These are phyloP conservation scores for Neurospora sp. DNA, from an alignment of 2,329 filamentous ascomycete genomes.

Conservation along the genomic window DNA sequence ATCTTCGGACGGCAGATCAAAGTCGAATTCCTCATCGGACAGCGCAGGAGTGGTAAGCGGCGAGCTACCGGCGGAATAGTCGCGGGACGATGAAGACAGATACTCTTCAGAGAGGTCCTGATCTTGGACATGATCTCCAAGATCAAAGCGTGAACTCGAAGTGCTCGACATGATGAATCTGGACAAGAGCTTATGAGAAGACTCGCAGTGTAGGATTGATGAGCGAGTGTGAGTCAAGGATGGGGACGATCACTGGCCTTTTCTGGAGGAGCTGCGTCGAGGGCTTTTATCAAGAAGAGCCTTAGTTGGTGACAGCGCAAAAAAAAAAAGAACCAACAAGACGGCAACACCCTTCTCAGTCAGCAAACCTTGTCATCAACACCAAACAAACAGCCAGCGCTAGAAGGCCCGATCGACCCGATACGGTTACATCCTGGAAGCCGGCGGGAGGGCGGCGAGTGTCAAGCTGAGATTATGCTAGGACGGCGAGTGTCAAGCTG, in stretches of 20 bases:
- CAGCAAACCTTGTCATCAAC: background rate
- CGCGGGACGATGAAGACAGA: conserved; percentile 5
- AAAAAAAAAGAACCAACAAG: background rate
- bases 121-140: conserved; percentile 5
- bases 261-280: background rate
- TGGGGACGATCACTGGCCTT: background rate
- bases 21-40: conserved; percentile 10
- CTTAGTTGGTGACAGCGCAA: background rate
- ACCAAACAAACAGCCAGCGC: background rate
- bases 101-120: conserved; percentile 9
- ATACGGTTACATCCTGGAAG: background rate
- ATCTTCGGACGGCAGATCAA: conserved; percentile 1
- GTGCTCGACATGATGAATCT: background rate
- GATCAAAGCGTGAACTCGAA: background rate
- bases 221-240: background rate
- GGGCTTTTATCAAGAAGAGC: background rate
- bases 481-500: background rate
- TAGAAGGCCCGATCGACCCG: background rate
- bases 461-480: background rate
- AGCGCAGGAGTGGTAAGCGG: conserved; percentile 12
- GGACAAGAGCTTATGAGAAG: background rate
- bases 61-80: conserved; percentile 9
- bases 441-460: background rate
- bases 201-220: background rate
- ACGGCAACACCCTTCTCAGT: background rate